Percentiles rank a stretch among this genome's conserved stretches.
Evolutionary conservation across 1,139 yeast genomes (phyloP).

Genomic region (Saccharomyces pastorianus): DNA sequence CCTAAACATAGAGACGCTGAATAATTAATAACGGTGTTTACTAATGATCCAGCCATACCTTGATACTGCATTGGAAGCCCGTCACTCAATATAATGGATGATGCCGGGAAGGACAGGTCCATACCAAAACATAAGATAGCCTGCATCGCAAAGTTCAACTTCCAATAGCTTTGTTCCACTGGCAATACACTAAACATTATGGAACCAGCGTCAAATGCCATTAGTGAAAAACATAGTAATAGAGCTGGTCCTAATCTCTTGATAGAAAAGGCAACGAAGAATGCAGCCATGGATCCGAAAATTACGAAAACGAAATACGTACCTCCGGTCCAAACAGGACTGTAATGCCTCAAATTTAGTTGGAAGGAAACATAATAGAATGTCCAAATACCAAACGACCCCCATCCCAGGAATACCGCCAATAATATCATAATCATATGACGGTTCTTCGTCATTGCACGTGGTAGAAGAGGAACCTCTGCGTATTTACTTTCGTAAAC

Average conservation of each 20-base stretch:
- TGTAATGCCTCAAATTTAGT: constrained; percentile 39
- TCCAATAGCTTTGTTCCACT: constrained; percentile 41
- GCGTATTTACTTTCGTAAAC: constrained; percentile 26
- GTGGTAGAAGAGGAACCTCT: constrained; percentile 40
- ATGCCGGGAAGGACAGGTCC: constrained; percentile 54
- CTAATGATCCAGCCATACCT: constrained; percentile 55
- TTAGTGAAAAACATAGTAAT: constrained; percentile 37
- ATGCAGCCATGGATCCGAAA: constrained; percentile 42
- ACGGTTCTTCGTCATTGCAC: constrained; percentile 34
- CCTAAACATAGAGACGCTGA: constrained; percentile 48
- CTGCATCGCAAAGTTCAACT: constrained; percentile 42
- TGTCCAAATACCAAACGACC: constrained; percentile 49
- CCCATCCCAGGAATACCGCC: constrained; percentile 44
- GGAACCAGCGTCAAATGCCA: constrained; percentile 43
- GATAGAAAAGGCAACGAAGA: constrained; percentile 39
- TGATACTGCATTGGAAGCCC: constrained; percentile 43
- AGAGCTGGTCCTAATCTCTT: constrained; percentile 39
- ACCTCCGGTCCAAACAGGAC: constrained; percentile 39
- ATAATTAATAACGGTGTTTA: constrained; percentile 47
- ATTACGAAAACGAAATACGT: constrained; percentile 43
- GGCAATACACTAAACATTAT: constrained; percentile 44
- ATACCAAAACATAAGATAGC: constrained; percentile 47
- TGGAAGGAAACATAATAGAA: constrained; percentile 34
- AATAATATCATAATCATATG: constrained; percentile 32
- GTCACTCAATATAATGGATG: constrained; percentile 46